Evolutionary conservation across 2,329 filamentous ascomycete species (phyloP).

Genomic region (Blastomyces silverae): DNA sequence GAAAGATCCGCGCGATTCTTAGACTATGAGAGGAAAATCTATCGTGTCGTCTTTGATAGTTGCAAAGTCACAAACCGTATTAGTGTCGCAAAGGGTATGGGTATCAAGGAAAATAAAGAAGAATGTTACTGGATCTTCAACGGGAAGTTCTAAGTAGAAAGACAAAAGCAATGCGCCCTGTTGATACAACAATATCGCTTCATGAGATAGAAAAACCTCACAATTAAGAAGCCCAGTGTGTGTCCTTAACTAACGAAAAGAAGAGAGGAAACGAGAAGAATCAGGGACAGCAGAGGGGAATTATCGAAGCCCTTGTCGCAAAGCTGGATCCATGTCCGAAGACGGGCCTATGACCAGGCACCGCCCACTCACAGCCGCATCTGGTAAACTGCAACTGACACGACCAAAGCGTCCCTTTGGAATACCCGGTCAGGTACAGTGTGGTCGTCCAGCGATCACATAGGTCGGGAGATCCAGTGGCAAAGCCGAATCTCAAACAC

Average conservation of each 20-base stretch:
- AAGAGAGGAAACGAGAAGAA: neutral
- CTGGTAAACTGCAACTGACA: neutral
- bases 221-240: neutral
- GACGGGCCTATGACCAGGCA: neutral
- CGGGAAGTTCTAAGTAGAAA: neutral
- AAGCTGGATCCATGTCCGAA: neutral
- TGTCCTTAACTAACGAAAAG: neutral
- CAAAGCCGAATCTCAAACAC: constrained; percentile 1
- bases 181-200: neutral
- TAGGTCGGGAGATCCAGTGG: neutral
- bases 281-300: neutral
- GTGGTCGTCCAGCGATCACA: neutral
- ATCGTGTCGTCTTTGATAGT: neutral
- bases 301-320: neutral
- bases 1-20: neutral
- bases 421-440: neutral
- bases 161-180: neutral
- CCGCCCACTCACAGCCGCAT: neutral
- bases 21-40: neutral
- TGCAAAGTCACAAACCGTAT: neutral
- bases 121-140: neutral
- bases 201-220: neutral
- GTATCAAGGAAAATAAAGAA: neutral
- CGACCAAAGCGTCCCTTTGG: neutral
- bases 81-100: neutral